These are phyloP conservation scores for Nicotiana paniculata DNA, from an alignment of 257 asterid species.

Conservation along the genomic window DNA sequence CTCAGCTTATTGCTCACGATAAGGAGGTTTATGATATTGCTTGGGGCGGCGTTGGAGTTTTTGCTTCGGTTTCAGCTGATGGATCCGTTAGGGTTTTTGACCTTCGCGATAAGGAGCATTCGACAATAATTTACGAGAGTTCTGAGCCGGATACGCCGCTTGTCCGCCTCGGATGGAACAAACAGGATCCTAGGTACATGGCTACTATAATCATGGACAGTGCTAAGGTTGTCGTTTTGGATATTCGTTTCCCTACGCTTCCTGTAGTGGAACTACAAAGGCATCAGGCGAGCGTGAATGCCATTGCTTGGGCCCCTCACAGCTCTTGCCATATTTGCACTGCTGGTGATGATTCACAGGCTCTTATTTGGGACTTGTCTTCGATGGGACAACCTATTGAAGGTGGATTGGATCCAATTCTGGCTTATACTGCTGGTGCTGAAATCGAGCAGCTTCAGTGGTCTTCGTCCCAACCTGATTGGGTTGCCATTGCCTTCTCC, in stretches of 20 bases:
- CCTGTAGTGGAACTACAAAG: constrained; percentile 95
- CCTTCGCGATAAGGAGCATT: constrained; percentile 93
- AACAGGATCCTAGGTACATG: constrained; percentile 98
- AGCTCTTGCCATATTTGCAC: constrained; percentile 98
- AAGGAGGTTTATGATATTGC: constrained; percentile 98
- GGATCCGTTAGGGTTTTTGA: constrained; percentile 98
- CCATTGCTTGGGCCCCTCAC: constrained; percentile 98
- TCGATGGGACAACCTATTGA: constrained; percentile 92
- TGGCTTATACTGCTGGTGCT: constrained; percentile 93
- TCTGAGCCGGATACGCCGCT: constrained; percentile 91
- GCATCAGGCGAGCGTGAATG: constrained; percentile 95
- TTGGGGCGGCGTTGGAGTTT: constrained; percentile 98
- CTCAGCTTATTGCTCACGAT: constrained; percentile 94
- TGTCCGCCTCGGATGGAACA: constrained; percentile 93
- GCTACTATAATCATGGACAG: constrained; percentile 95
- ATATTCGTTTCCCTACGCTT: constrained; percentile 79
- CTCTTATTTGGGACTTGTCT: constrained; percentile 93
- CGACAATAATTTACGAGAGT: constrained; percentile 91
- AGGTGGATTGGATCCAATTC: constrained; percentile 92
- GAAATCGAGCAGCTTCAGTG: constrained; percentile 98
- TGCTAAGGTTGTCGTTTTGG: constrained; percentile 87
- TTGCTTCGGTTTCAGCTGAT: constrained; percentile 92
- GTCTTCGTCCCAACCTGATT: constrained; percentile 95
- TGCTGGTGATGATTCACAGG: constrained; percentile 96
- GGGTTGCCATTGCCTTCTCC: constrained; percentile 96